Evolutionary conservation across 805 yeast genomes (phyloP).

Genomic region (Candida sonorensis): DNA sequence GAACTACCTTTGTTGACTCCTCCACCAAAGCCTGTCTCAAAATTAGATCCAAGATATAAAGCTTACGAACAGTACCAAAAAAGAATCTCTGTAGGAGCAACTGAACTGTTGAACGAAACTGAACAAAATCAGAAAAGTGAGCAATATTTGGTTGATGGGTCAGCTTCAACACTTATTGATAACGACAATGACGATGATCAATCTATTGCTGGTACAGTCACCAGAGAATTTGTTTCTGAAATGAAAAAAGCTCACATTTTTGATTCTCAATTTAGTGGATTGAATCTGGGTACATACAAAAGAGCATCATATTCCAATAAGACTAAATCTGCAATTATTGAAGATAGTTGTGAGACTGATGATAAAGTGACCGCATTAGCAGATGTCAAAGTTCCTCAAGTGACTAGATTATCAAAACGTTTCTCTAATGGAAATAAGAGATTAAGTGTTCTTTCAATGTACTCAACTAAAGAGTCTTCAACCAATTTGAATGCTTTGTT

Average conservation of each 20-base stretch:
- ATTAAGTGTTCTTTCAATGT: constrained; percentile 63
- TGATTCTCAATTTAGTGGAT: constrained; percentile 31
- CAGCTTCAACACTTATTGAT: no score
- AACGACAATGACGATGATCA: no score
- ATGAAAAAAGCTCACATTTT: constrained; percentile 37
- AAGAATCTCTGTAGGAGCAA: constrained; percentile 37
- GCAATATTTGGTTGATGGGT: no score
- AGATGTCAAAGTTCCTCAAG: constrained; percentile 63
- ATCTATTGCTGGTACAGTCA: constrained; percentile 21
- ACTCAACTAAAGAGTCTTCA: constrained; percentile 61
- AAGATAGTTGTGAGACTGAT: no score
- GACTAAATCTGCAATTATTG: no score
- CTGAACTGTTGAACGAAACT: constrained; percentile 25
- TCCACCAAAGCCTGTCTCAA: constrained; percentile 50
- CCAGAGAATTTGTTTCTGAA: constrained; percentile 38
- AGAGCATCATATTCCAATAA: no score
- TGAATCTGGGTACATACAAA: neutral
- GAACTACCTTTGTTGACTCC: constrained; percentile 21
- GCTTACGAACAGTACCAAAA: constrained; percentile 40
- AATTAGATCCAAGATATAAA: constrained; percentile 49
- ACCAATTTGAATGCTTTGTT: constrained; percentile 46
- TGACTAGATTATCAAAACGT: constrained; percentile 59
- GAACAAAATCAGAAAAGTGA: no score
- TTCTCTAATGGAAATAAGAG: constrained; percentile 60
- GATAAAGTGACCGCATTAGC: constrained; percentile 50